phyloP scores from a whole-genome alignment of 352 stramenopile genomes.

The Phytophthora gonapodyides region DNA sequence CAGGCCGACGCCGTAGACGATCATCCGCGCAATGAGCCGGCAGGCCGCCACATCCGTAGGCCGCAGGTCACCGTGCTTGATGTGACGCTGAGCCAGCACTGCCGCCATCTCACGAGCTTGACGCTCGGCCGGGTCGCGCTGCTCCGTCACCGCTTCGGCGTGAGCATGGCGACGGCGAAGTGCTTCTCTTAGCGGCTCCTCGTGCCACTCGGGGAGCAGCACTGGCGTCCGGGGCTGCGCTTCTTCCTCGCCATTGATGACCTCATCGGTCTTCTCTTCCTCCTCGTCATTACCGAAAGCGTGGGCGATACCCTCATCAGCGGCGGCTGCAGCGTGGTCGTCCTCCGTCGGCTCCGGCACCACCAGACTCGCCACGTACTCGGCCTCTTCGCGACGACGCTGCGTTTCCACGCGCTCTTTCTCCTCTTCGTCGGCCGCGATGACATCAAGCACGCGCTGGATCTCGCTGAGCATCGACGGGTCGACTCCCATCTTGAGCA shows the following conservation, averaged over 20 bases:
- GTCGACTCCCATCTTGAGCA: slow-evolving; percentile 74
- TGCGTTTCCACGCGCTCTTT: slow-evolving; percentile 38
- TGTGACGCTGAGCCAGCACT: slow-evolving; percentile 47
- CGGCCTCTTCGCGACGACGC: slow-evolving; percentile 36
- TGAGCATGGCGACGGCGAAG: slow-evolving; percentile 60
- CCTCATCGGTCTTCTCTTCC: slow-evolving; percentile 38
- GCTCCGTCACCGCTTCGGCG: slow-evolving; percentile 22
- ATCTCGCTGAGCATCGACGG: slow-evolving; percentile 76
- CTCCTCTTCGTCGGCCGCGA: slow-evolving; percentile 58
- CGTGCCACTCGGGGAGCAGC: slow-evolving; percentile 67
- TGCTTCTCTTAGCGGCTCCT: slow-evolving; percentile 48
- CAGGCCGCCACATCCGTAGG: slow-evolving; percentile 50
- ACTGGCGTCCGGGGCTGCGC: slow-evolving; percentile 23
- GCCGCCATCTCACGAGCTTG: slow-evolving; percentile 59
- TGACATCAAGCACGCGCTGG: slow-evolving; percentile 62
- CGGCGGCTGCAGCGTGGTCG: slow-evolving; percentile 11
- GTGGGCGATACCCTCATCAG: slow-evolving; percentile 41
- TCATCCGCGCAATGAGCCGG: slow-evolving; percentile 50
- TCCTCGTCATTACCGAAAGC: slow-evolving; percentile 52
- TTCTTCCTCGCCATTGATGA: slow-evolving; percentile 16
- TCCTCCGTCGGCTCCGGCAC: slow-evolving; percentile 31
- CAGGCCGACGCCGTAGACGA: slow-evolving; percentile 46
- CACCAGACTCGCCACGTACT: slow-evolving; percentile 43
- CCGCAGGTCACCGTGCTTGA: slow-evolving; percentile 43
- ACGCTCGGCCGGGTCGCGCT: slow-evolving; percentile 47